A percentile compares a stretch with the other conserved stretches of the same genome.
Evolutionary conservation across 495 filamentous ascomycete genomes (phyloP).

Genomic region (Melanomma pulvis-pyrius): DNA sequence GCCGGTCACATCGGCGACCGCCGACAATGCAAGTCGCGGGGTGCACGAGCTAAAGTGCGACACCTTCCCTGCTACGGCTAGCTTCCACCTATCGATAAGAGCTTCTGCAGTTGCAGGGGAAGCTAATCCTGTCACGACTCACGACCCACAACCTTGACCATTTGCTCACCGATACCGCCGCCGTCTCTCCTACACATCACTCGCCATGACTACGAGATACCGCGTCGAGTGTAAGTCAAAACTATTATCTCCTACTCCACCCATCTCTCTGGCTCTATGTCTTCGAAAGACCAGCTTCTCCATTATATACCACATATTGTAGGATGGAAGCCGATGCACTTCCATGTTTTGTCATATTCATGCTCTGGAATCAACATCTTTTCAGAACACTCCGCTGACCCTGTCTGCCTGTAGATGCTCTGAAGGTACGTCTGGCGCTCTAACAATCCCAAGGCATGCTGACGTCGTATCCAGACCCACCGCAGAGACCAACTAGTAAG

Average conservation of each 20-base stretch:
- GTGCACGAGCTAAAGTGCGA: not conserved
- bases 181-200: not conserved
- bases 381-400: slow-evolving; percentile 15
- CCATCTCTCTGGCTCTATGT: too few species aligned
- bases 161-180: not conserved
- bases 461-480: slow-evolving; percentile 61
- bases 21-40: not conserved
- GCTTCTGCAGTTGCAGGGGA: slow-evolving; percentile 1
- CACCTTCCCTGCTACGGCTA: slow-evolving; percentile 1
- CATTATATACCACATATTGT: too few species aligned
- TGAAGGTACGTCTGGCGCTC: slow-evolving; percentile 59
- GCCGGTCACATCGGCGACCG: not conserved
- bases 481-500: slow-evolving; percentile 82
- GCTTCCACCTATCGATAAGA: slow-evolving; percentile 7
- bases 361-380: not conserved
- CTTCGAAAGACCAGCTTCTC: too few species aligned
- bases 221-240: slow-evolving; percentile 76
- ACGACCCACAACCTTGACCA: not conserved
- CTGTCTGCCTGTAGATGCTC: slow-evolving; percentile 63
- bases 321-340: too few species aligned
- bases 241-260: not conserved
- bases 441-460: slow-evolving; percentile 6
- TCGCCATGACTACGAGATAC: slow-evolving; percentile 82
- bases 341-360: not conserved
- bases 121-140: not conserved